These are phyloP conservation scores for Diaporthe vexans DNA, from an alignment of 2,329 filamentous ascomycete genomes.

Conservation along the genomic window DNA sequence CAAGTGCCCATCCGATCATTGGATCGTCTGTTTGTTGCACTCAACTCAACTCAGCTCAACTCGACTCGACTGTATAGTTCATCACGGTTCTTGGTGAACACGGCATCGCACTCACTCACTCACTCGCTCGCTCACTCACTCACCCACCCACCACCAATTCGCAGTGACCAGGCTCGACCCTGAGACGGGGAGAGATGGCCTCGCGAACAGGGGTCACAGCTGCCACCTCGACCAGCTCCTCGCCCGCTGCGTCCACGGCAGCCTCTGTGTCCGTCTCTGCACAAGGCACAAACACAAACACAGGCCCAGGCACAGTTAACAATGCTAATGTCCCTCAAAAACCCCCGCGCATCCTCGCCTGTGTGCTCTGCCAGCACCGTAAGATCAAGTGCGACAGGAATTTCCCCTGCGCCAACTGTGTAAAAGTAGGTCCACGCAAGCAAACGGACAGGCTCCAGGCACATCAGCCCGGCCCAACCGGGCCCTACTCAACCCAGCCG, in stretches of 20 bases:
- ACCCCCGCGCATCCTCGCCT: slow-evolving; percentile 63
- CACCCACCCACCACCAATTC: not conserved
- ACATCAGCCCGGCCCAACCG: not conserved
- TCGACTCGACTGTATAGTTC: not conserved
- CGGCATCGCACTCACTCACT: not conserved
- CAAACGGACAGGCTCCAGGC: slow-evolving; percentile 42
- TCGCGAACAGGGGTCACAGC: slow-evolving; percentile 25
- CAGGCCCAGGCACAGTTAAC: slow-evolving; percentile 3
- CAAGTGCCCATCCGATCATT: slow-evolving; percentile 15
- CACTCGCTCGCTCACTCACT: not conserved
- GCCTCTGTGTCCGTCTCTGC: slow-evolving; percentile 16
- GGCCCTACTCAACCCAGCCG: not conserved
- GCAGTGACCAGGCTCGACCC: slow-evolving; percentile 15
- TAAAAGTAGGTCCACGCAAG: slow-evolving; percentile 62
- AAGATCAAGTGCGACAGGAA: slow-evolving; percentile 75
- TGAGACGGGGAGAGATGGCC: slow-evolving; percentile 24
- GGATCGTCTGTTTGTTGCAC: slow-evolving; percentile 2
- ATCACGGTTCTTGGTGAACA: not conserved
- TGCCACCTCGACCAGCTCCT: slow-evolving; percentile 26
- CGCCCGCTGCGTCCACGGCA: slow-evolving; percentile 26
- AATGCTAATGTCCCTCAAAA: slow-evolving; percentile 47
- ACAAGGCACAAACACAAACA: not conserved
- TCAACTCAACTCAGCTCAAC: not conserved
- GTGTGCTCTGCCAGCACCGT: slow-evolving; percentile 71
- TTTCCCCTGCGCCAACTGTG: slow-evolving; percentile 71